A percentile compares a stretch with the other conserved stretches of the same genome.
These are phyloP conservation scores for Aspergillus proliferans DNA, from an alignment of 2,329 filamentous ascomycete genomes.

Conservation along the genomic window DNA sequence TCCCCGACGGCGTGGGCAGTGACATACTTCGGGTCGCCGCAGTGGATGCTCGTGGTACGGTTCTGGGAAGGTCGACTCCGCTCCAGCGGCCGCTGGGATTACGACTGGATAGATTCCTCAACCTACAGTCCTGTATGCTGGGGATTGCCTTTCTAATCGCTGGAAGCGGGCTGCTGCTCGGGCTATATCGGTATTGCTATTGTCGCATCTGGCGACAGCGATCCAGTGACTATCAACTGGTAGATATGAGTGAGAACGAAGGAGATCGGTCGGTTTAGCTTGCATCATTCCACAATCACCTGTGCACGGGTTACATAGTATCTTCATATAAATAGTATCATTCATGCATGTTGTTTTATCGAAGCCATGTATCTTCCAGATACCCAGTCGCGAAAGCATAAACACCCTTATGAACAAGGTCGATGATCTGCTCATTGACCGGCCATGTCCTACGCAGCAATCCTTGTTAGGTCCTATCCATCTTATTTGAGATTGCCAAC, in stretches of 20 bases:
- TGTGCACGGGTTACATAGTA: no score
- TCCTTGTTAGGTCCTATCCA: no score
- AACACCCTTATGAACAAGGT: no score
- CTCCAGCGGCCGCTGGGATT: slow-evolving; percentile 6
- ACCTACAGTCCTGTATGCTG: slow-evolving; percentile 10
- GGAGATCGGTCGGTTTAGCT: background rate
- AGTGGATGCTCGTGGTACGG: slow-evolving; percentile 12
- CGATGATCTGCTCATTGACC: no score
- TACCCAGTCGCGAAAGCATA: no score
- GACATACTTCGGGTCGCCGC: slow-evolving; percentile 16
- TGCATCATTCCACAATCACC: no score
- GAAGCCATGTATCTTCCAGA: no score
- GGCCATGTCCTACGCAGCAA: no score
- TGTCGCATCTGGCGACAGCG: slow-evolving; percentile 3
- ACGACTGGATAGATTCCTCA: slow-evolving; percentile 2
- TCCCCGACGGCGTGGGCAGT: slow-evolving; percentile 10
- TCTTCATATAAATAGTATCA: no score
- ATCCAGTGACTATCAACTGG: slow-evolving; percentile 10
- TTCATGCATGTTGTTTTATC: no score
- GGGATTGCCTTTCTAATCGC: slow-evolving; percentile 7
- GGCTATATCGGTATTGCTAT: slow-evolving; percentile 8
- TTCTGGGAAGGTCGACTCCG: slow-evolving; percentile 11
- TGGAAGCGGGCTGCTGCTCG: slow-evolving; percentile 9
- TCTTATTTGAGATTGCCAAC: no score
- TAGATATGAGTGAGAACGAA: slow-evolving; percentile 9